A percentile compares a stretch with the other conserved stretches of the same genome.
These are phyloP conservation scores for Hanseniaspora hatyaiensis DNA, from an alignment of 805 yeast species.

Conservation along the genomic window DNA sequence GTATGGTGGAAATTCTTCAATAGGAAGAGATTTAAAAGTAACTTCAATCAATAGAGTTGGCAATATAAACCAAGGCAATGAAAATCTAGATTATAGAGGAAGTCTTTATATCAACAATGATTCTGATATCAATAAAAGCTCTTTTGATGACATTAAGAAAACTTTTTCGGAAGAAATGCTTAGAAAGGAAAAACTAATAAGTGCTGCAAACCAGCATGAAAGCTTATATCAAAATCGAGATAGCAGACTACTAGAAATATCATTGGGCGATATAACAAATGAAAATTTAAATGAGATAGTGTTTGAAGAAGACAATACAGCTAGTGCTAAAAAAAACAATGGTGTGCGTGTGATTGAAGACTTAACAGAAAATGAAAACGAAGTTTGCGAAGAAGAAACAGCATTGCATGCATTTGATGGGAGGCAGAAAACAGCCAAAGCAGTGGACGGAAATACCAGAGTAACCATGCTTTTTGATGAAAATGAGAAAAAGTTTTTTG, in stretches of 20 bases:
- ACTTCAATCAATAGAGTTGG: background rate
- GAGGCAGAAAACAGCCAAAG: background rate
- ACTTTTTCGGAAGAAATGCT: background rate
- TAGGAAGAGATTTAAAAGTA: background rate
- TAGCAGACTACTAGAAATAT: conserved; percentile 11
- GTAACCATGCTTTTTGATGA: conserved; percentile 27
- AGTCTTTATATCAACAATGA: conserved; percentile 9
- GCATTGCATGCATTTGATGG: too few species aligned
- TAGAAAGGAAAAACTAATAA: too few species aligned
- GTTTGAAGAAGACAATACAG: background rate
- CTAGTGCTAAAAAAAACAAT: too few species aligned
- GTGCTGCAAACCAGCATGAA: background rate
- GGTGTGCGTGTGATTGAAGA: too few species aligned
- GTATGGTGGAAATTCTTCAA: background rate
- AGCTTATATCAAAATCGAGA: conserved; percentile 3
- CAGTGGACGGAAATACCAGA: conserved; percentile 18
- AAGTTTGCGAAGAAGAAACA: too few species aligned
- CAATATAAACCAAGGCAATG: background rate
- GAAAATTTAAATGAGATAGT: conserved; percentile 4
- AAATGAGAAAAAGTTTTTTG: conserved; percentile 19
- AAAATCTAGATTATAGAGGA: conserved; percentile 7
- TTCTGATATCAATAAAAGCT: conserved; percentile 9
- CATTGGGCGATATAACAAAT: conserved; percentile 10
- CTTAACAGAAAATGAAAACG: too few species aligned
- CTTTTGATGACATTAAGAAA: conserved; percentile 1